Evolutionary conservation across 1,284 basidiomycete genomes (phyloP).

Genomic region (Lignosus rhinocerotis): DNA sequence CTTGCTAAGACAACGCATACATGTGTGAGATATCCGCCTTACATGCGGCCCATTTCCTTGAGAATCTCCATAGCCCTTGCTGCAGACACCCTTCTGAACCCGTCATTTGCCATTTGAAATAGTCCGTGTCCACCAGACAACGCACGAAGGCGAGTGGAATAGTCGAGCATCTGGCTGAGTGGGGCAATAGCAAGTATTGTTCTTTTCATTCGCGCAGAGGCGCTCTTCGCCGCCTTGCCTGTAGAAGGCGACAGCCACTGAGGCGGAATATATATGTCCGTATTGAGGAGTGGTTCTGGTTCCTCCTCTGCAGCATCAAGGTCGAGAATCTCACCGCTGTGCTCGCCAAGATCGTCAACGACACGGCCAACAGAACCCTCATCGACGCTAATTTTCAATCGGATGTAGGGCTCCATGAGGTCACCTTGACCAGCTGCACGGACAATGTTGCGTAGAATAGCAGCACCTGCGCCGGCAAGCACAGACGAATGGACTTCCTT

Average conservation of each 20-base stretch:
- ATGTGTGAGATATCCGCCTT: background rate
- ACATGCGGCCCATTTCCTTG: conserved; percentile 71
- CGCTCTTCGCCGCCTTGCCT: conserved; percentile 35
- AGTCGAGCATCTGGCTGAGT: conserved; percentile 79
- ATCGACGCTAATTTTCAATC: conserved; percentile 62
- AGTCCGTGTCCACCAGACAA: conserved; percentile 80
- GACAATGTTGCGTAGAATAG: conserved; percentile 61
- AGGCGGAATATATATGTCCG: conserved; percentile 75
- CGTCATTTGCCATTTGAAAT: conserved; percentile 78
- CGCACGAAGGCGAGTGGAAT: conserved; percentile 75
- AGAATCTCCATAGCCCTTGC: conserved; percentile 67
- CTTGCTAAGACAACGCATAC: background rate
- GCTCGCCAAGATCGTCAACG: conserved; percentile 76
- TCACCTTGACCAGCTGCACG: conserved; percentile 63
- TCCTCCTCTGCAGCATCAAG: conserved; percentile 53
- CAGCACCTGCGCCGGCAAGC: conserved; percentile 64
- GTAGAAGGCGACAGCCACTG: conserved; percentile 70
- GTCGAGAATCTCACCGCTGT: conserved; percentile 71
- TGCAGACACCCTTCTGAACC: conserved; percentile 68
- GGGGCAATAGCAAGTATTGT: conserved; percentile 74
- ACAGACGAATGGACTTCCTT: conserved; percentile 46
- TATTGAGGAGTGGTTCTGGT: conserved; percentile 49
- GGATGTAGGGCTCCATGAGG: conserved; percentile 74
- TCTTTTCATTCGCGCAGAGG: conserved; percentile 46
- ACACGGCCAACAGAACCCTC: conserved; percentile 71